Conservation (phyloP, 306 rosid genomes). For the Glycine soja region DNA sequence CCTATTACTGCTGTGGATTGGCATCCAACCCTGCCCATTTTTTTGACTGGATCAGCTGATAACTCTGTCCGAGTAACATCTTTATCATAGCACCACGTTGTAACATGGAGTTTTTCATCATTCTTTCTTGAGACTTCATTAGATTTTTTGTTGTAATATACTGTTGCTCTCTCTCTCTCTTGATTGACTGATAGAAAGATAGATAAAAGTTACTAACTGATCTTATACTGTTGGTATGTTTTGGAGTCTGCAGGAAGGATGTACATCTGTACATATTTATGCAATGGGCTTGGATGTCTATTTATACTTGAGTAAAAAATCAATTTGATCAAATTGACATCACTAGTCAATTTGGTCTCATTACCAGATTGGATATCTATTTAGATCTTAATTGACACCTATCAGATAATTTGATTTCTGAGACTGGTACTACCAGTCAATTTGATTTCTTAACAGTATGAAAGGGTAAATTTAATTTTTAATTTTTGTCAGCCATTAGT, state of each 20-base stretch:
- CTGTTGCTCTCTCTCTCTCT: background rate
- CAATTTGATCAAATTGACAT: no score
- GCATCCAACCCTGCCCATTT: conserved; percentile 92
- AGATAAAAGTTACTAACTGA: background rate
- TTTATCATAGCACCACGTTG: no score
- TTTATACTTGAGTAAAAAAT: background rate
- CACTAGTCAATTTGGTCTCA: no score
- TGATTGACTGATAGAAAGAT: background rate
- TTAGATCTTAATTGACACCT: no score
- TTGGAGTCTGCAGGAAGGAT: conserved; percentile 14
- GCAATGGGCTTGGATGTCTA: conserved; percentile 11
- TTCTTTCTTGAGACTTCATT: conserved; percentile 20
- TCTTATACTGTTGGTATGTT: background rate
- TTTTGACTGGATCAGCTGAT: conserved; percentile 94
- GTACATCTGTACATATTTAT: conserved; percentile 33
- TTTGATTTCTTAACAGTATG: no score
- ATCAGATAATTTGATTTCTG: no score
- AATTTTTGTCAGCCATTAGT: no score
- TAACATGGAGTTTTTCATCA: conserved; percentile 17
- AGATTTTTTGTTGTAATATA: conserved; percentile 38
- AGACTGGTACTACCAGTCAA: no score
- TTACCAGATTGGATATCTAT: no score
- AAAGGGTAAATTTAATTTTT: no score
- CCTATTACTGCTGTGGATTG: conserved; percentile 91
- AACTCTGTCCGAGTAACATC: conserved; percentile 89